phyloP scores from a whole-genome alignment of 176 grass and related monocot genomes.

The Phyllostachys edulis region DNA sequence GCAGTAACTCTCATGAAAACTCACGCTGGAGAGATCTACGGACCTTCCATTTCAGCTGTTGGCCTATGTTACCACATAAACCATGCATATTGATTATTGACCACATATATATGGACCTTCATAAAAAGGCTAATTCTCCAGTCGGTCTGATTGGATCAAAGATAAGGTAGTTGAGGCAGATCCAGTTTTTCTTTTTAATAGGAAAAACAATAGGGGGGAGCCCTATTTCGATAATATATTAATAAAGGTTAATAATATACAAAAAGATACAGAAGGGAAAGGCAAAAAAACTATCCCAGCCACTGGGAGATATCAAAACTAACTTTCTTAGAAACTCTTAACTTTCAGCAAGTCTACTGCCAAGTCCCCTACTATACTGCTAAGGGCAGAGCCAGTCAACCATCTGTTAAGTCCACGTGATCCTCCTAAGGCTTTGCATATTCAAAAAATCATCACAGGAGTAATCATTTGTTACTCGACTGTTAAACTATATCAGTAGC shows the following conservation, averaged over 20 bases:
- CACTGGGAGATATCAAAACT: not conserved
- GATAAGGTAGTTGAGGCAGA: not conserved
- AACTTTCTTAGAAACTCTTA: not conserved
- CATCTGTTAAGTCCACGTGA: not conserved
- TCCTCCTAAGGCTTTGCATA: conserved; percentile 1
- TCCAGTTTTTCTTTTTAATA: not conserved
- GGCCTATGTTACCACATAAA: not conserved
- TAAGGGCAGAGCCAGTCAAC: not conserved
- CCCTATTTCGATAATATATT: not conserved
- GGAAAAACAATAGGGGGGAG: not conserved
- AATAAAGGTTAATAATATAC: not conserved
- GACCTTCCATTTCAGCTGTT: not conserved
- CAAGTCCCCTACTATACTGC: too few relatives aligned
- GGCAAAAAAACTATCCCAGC: not conserved
- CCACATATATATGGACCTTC: not conserved
- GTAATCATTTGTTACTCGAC: not conserved
- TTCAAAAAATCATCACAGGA: not conserved
- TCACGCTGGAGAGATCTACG: not conserved
- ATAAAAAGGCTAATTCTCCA: not conserved
- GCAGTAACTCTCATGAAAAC: not conserved
- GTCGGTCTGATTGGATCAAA: not conserved
- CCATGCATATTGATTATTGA: not conserved
- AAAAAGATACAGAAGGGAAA: not conserved
- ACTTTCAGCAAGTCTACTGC: too few relatives aligned
- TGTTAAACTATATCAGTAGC: not conserved